Percentiles rank a stretch among this genome's conserved stretches.
Conservation (phyloP, 169 alveolate genomes). For the Plasmodium chabaudi region DNA sequence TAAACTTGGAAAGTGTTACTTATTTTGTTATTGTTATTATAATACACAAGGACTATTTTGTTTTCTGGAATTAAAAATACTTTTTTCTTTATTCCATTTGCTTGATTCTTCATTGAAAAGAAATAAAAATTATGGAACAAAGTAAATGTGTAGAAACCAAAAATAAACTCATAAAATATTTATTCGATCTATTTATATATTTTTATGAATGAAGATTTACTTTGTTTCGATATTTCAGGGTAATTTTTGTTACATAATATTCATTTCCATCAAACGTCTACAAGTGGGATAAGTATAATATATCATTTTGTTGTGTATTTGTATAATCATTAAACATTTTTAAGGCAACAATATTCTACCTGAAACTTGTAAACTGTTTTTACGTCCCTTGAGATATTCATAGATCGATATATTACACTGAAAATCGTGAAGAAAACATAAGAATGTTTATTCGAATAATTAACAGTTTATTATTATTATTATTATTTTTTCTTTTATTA, state of each 20-base stretch:
- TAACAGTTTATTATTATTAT: background rate
- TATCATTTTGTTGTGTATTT: too few species aligned
- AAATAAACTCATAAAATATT: too few species aligned
- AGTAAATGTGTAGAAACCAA: background rate
- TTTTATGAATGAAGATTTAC: conserved; percentile 2
- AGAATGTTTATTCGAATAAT: background rate
- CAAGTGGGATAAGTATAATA: background rate
- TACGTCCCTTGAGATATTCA: conserved; percentile 13
- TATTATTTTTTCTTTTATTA: background rate
- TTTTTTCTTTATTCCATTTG: conserved; percentile 43
- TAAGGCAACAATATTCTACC: conserved; percentile 3
- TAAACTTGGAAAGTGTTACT: conserved; percentile 50
- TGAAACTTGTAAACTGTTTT: conserved; percentile 20
- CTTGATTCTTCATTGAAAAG: conserved; percentile 3
- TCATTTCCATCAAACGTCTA: conserved; percentile 64
- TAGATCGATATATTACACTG: conserved; percentile 55
- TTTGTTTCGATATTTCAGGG: conserved; percentile 48
- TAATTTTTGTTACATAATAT: conserved; percentile 50
- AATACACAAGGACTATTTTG: conserved; percentile 31
- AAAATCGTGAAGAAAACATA: background rate
- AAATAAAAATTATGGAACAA: background rate
- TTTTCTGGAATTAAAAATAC: conserved; percentile 54
- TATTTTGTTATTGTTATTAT: conserved; percentile 50
- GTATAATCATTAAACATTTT: background rate
- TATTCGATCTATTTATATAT: too few species aligned